Conservation (phyloP, 805 yeast species). For the Saccharomycopsis guyanensis region DNA sequence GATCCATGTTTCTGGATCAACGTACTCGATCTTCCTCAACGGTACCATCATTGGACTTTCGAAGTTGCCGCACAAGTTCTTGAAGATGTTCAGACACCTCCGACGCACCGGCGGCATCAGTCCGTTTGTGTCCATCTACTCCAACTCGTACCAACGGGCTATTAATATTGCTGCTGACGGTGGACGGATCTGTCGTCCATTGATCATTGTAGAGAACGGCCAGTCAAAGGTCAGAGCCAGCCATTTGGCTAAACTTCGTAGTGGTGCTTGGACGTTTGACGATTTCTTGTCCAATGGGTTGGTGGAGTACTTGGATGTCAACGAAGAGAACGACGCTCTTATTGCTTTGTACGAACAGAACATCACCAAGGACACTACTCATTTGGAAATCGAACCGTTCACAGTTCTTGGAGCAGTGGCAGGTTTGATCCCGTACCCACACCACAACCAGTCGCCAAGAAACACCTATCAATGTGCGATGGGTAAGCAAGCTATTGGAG, state of each 20-base stretch:
- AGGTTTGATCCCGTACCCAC: slow-evolving; percentile 98
- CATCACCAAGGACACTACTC: slow-evolving; percentile 53
- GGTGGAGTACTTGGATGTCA: slow-evolving; percentile 93
- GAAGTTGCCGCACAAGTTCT: slow-evolving; percentile 78
- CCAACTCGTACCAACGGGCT: slow-evolving; percentile 82
- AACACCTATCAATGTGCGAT: slow-evolving; percentile 98
- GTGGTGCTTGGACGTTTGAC: slow-evolving; percentile 79
- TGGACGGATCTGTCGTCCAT: slow-evolving; percentile 95
- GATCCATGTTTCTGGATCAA: slow-evolving; percentile 60
- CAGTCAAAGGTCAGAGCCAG: slow-evolving; percentile 60
- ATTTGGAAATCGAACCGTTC: slow-evolving; percentile 92
- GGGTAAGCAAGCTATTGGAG: slow-evolving; percentile 99
- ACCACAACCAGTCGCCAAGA: slow-evolving; percentile 99
- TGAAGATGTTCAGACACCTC: slow-evolving; percentile 63
- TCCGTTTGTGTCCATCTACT: slow-evolving; percentile 84
- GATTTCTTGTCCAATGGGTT: slow-evolving; percentile 80
- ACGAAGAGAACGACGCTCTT: slow-evolving; percentile 91
- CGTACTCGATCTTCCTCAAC: slow-evolving; percentile 79
- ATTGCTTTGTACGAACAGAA: slow-evolving; percentile 83
- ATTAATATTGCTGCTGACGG: slow-evolving; percentile 99
- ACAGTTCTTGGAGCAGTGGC: slow-evolving; percentile 91
- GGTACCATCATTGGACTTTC: slow-evolving; percentile 94
- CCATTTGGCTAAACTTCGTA: slow-evolving; percentile 55
- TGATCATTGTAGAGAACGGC: slow-evolving; percentile 73
- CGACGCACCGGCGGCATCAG: slow-evolving; percentile 83